Evolutionary conservation across 768 basidiomycete genomes (phyloP).

Genomic region (Mycena amicta): DNA sequence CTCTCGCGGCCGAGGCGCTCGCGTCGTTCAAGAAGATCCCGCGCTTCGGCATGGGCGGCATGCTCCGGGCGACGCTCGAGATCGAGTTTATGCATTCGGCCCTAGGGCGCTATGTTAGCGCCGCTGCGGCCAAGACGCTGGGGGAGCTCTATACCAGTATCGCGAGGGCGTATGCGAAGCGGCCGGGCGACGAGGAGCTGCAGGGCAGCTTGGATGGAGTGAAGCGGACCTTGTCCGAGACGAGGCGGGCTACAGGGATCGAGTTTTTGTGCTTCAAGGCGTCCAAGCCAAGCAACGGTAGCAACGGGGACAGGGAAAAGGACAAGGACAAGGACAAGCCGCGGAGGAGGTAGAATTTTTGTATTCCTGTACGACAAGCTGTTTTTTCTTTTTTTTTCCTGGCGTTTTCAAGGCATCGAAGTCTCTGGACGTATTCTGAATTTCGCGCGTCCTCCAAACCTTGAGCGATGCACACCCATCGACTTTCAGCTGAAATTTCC

Average conservation of each 20-base stretch:
- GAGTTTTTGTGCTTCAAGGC: slow-evolving; percentile 94
- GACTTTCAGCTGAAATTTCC: no score
- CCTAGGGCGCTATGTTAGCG: slow-evolving; percentile 83
- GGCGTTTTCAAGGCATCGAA: no score
- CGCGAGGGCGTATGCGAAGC: slow-evolving; percentile 86
- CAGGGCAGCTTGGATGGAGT: slow-evolving; percentile 88
- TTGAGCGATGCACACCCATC: no score
- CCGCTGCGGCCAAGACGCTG: slow-evolving; percentile 77
- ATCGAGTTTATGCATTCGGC: slow-evolving; percentile 99
- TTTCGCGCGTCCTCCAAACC: no score
- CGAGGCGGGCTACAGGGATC: slow-evolving; percentile 87
- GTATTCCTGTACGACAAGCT: no score
- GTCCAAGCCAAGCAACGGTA: slow-evolving; percentile 46
- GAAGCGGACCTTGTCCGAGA: slow-evolving; percentile 87
- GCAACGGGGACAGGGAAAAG: neutral
- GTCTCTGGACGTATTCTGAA: no score
- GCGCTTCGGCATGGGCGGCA: slow-evolving; percentile 96
- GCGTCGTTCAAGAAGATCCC: slow-evolving; percentile 86
- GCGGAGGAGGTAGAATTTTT: neutral
- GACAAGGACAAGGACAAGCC: neutral
- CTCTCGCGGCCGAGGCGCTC: slow-evolving; percentile 81
- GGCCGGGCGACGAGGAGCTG: slow-evolving; percentile 83
- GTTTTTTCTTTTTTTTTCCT: no score
- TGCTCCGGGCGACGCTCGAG: slow-evolving; percentile 96
- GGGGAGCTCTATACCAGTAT: slow-evolving; percentile 94